Conservation (phyloP, 208 protist genomes). For the Vickermania spadyakhi region DNA sequence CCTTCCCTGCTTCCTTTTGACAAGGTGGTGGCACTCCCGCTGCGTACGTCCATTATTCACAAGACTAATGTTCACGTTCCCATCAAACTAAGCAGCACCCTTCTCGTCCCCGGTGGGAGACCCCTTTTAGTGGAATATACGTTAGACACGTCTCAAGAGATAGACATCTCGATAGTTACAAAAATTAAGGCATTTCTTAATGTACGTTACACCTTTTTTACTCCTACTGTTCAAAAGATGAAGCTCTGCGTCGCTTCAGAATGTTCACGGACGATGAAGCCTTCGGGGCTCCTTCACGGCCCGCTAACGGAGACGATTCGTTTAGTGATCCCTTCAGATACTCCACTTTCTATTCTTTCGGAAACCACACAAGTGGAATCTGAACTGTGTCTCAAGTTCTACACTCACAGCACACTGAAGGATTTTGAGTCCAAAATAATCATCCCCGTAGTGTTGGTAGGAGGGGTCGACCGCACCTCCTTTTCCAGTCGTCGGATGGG, state of each 20-base stretch:
- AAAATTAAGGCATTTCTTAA: not conserved
- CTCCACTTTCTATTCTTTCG: not conserved
- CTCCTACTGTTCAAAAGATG: not conserved
- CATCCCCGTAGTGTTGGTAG: not conserved
- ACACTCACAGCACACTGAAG: not conserved
- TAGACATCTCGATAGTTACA: not conserved
- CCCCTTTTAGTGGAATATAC: not conserved
- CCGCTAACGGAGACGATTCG: not conserved
- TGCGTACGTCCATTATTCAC: conserved; percentile 1
- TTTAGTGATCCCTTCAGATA: not conserved
- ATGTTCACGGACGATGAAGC: not conserved
- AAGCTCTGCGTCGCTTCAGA: not conserved
- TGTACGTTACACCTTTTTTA: not conserved
- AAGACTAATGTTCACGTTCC: not conserved
- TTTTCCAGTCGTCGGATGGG: not conserved
- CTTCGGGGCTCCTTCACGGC: not conserved
- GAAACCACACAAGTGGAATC: not conserved
- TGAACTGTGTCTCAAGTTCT: not conserved
- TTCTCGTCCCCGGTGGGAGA: not conserved
- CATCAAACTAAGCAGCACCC: not conserved
- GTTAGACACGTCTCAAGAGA: not conserved
- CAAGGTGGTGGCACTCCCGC: not conserved
- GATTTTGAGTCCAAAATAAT: not conserved
- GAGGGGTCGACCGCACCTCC: not conserved
- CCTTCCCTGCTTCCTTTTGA: not conserved